Evolutionary conservation across 768 basidiomycete species (phyloP).

Genomic region (Lenzites betulinus): DNA sequence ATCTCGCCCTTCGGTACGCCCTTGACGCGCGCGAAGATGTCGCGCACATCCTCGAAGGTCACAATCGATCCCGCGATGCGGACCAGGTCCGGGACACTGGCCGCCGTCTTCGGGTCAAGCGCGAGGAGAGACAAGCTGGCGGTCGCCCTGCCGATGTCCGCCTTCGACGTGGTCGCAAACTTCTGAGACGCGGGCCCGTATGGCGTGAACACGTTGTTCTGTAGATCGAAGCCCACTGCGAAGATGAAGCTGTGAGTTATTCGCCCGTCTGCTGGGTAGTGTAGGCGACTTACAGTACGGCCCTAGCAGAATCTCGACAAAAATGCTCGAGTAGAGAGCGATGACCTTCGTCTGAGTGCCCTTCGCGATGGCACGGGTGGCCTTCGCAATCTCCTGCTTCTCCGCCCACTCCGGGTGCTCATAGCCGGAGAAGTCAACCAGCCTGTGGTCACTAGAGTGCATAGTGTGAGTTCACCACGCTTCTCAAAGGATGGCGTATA

Average conservation of each 20-base stretch:
- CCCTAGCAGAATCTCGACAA: constrained; percentile 20
- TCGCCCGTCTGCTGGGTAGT: too few species aligned
- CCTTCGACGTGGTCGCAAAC: constrained; percentile 17
- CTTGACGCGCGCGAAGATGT: neutral
- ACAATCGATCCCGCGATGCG: constrained; percentile 21
- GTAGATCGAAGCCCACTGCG: constrained; percentile 24
- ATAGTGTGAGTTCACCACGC: neutral
- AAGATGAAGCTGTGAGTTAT: neutral
- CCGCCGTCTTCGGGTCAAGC: constrained; percentile 3
- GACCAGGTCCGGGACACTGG: constrained; percentile 21
- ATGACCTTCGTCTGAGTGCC: constrained; percentile 22
- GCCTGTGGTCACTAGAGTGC: constrained; percentile 14
- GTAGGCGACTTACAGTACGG: neutral
- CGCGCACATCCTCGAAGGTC: constrained; percentile 16
- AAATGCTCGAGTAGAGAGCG: constrained; percentile 18
- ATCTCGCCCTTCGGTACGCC: neutral
- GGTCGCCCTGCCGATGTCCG: constrained; percentile 22
- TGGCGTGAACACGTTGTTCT: constrained; percentile 6
- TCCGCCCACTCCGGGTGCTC: constrained; percentile 6
- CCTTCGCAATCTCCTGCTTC: constrained; percentile 7
- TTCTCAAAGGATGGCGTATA: neutral
- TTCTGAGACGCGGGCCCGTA: constrained; percentile 17
- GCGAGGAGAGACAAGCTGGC: constrained; percentile 23
- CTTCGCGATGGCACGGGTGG: neutral
- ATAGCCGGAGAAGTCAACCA: constrained; percentile 14